A percentile compares a stretch with the other conserved stretches of the same genome.
Evolutionary conservation across 768 basidiomycete species (phyloP).

Genomic region (Trametes maxima): DNA sequence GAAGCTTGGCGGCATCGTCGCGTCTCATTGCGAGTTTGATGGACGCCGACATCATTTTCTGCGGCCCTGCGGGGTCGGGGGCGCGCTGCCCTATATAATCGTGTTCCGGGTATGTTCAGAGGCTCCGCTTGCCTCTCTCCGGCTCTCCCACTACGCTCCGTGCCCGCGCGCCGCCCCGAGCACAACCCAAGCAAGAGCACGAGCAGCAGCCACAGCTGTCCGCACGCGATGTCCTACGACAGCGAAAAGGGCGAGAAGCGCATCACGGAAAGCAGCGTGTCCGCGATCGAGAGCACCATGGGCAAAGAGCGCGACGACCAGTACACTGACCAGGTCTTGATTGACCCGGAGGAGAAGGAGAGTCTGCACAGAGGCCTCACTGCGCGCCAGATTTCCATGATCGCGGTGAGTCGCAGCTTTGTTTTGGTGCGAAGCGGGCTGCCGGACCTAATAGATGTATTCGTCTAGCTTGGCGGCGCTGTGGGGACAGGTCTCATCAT

Average conservation of each 20-base stretch:
- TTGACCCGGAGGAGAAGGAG: conserved; percentile 31
- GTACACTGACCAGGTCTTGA: conserved; percentile 20
- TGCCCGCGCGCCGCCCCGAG: background rate
- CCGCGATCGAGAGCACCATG: background rate
- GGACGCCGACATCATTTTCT: conserved; percentile 14
- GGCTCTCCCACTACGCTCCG: background rate
- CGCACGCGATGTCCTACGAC: no score
- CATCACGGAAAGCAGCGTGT: background rate
- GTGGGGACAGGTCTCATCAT: conserved; percentile 39
- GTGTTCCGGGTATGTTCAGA: background rate
- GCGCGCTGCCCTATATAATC: conserved; percentile 5
- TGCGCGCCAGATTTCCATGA: conserved; percentile 43
- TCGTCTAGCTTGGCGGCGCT: conserved; percentile 35
- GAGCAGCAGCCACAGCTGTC: no score
- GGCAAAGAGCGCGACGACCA: conserved; percentile 2
- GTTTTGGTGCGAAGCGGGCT: background rate
- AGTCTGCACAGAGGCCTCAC: conserved; percentile 39
- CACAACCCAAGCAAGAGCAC: no score
- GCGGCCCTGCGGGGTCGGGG: background rate
- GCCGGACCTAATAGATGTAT: background rate
- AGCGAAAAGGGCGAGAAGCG: conserved; percentile 4
- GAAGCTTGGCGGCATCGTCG: conserved; percentile 14
- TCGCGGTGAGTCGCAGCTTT: conserved; percentile 33
- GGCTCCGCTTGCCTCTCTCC: conserved; percentile 1
- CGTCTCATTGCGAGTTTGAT: conserved; percentile 17